Base-by-base conservation (phyloP, 1,284 basidiomycete species). In the Butyriboletus appendiculatus region DNA sequence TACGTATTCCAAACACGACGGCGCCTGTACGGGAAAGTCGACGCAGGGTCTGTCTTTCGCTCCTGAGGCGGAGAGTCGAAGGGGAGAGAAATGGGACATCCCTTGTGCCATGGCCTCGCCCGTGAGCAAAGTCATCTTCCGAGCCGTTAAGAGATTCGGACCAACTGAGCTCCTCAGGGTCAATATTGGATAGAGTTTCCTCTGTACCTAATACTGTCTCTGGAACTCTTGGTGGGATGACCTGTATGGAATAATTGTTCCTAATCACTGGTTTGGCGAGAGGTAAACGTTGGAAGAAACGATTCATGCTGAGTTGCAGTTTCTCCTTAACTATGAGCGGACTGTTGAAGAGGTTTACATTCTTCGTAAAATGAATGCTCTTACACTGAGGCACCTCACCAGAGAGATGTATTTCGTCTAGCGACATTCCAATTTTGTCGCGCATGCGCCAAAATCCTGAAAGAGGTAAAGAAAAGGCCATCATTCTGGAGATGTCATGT, bases 391-490 rank as follows among this genome's bases (percentile, higher is more conserved):
- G 86, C 15, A 91, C 88, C 50, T 84, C 70, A 5, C 88, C 88
- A 18, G 63, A 39, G 28, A 67, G 49, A 47, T 93, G 90, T 45
- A 93, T 90, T 53, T 90, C 82, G 42, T 90, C 85, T 20, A 92
- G 71, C 5, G 84, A 76, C 64, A 85, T 72, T 10, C 89, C 90
- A 52, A 91, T 81, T 71, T 92, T 92, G 70, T 92, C 90, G 53
- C 79, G 65, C 68, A 92, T 76, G 22, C 90, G 76, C 91, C 91
- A 93, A 59, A 82, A 86, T 9, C 90, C 88, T 89, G 59, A n/a
- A 16, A 14, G 4, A 45, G 2, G 9, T 5, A 4, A 16, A 18
- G 18, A 33, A 30, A 47, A 39, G 26, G 30, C 2, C 4, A 28
- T 35, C 26, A 5, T 26, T 39, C 38, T 43, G 15, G 40, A 35